Conservation (phyloP, 352 stramenopile genomes). For the Pythium biforme region DNA sequence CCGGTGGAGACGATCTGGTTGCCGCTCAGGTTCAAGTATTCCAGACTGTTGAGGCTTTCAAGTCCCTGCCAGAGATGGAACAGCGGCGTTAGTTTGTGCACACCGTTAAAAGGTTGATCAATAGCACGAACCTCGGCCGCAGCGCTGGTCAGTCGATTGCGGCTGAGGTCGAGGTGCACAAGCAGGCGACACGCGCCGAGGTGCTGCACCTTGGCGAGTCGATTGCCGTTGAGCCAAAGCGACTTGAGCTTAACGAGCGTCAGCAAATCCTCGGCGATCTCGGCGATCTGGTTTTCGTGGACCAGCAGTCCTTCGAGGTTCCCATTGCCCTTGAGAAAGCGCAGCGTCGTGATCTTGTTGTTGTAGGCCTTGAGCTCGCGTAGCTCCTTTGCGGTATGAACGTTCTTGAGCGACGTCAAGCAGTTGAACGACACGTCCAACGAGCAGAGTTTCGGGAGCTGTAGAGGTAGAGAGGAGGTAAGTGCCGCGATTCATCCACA, state of each 20-base stretch:
- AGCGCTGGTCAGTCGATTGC: constrained; percentile 46
- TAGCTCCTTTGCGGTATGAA: constrained; percentile 60
- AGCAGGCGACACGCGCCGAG: constrained; percentile 51
- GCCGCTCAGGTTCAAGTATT: constrained; percentile 63
- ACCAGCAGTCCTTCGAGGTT: constrained; percentile 67
- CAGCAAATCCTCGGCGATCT: constrained; percentile 58
- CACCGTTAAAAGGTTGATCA: too few relatives aligned
- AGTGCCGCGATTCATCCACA: neutral
- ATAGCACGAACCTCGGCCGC: constrained; percentile 36
- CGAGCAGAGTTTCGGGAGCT: constrained; percentile 72
- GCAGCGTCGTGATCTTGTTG: constrained; percentile 59
- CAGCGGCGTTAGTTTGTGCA: too few relatives aligned
- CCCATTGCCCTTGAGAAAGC: constrained; percentile 50
- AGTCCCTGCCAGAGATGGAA: constrained; percentile 45
- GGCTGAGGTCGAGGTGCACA: constrained; percentile 68
- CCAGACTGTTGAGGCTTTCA: constrained; percentile 47
- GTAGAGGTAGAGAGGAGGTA: neutral
- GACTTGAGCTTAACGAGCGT: constrained; percentile 64
- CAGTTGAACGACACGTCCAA: constrained; percentile 82
- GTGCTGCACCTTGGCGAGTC: constrained; percentile 45
- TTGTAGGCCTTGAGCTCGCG: constrained; percentile 82
- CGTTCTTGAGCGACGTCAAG: constrained; percentile 51
- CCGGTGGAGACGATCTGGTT: constrained; percentile 58
- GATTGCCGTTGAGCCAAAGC: constrained; percentile 73
- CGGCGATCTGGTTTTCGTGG: constrained; percentile 69